Conservation (phyloP, 192 early-diverging fungal species). For the Coemansia sp. region DNA sequence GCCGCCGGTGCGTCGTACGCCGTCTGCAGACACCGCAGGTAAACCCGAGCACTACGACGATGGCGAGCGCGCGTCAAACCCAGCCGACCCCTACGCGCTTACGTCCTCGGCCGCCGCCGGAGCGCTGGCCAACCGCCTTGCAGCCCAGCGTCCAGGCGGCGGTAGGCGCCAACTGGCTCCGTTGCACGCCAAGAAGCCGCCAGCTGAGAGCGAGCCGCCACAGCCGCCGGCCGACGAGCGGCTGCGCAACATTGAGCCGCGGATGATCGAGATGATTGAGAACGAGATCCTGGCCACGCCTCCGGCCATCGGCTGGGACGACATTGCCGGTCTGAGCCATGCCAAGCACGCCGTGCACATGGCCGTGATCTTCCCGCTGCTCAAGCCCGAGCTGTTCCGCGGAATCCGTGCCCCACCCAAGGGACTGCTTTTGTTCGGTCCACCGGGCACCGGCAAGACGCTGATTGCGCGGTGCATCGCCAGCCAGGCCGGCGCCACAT, state of each 20-base stretch:
- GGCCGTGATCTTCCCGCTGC: conserved; percentile 80
- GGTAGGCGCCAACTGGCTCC: conserved; percentile 12
- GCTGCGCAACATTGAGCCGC: conserved; percentile 80
- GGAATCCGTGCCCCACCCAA: conserved; percentile 80
- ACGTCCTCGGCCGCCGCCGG: neutral
- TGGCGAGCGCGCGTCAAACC: neutral
- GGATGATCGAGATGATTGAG: conserved; percentile 83
- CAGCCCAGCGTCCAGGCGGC: neutral
- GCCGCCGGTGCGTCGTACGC: conserved; percentile 17
- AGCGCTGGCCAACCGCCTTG: conserved; percentile 5
- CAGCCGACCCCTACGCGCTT: conserved; percentile 1
- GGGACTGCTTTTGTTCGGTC: conserved; percentile 84
- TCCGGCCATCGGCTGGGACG: conserved; percentile 69
- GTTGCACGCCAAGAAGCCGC: conserved; percentile 22
- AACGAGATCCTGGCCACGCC: conserved; percentile 79
- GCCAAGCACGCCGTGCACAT: conserved; percentile 80
- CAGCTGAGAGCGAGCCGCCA: neutral
- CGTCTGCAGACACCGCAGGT: neutral
- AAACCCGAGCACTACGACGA: conserved; percentile 15
- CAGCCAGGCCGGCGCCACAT: conserved; percentile 79
- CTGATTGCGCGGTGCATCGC: conserved; percentile 90
- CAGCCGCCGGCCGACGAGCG: conserved; percentile 61
- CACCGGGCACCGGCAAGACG: conserved; percentile 83
- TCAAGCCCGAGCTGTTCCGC: conserved; percentile 79
- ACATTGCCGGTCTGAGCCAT: conserved; percentile 80